Evolutionary conservation across 768 basidiomycete genomes (phyloP).

Genomic region (Cyclocybe aegerita): DNA sequence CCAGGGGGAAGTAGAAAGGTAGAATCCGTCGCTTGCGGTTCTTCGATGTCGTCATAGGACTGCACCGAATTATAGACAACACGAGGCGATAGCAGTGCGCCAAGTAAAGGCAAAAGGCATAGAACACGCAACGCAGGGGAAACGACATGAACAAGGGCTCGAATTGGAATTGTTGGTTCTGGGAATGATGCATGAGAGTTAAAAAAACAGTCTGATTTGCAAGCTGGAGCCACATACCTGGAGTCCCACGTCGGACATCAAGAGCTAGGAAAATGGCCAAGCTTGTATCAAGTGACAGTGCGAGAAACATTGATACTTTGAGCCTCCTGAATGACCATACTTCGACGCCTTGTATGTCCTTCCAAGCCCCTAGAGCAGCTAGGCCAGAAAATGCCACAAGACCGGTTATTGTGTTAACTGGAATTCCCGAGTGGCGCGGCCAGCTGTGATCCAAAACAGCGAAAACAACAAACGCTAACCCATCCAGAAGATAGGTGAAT

Average conservation of each 20-base stretch:
- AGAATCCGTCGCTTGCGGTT: slow-evolving; percentile 42
- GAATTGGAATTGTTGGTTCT: slow-evolving; percentile 28
- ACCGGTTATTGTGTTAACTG: slow-evolving; percentile 66
- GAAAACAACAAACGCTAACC: slow-evolving; percentile 65
- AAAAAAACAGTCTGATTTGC: slow-evolving; percentile 1
- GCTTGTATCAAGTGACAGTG: no score
- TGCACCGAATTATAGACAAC: slow-evolving; percentile 58
- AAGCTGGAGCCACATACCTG: no score
- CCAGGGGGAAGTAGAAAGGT: slow-evolving; percentile 58
- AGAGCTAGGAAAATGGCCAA: slow-evolving; percentile 47
- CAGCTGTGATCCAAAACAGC: slow-evolving; percentile 67
- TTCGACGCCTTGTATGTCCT: slow-evolving; percentile 68
- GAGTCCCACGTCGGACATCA: slow-evolving; percentile 38
- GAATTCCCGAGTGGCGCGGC: slow-evolving; percentile 62
- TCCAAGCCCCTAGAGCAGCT: slow-evolving; percentile 76
- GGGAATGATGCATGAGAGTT: slow-evolving; percentile 12
- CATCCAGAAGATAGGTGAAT: slow-evolving; percentile 78
- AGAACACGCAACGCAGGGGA: slow-evolving; percentile 69
- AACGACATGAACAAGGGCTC: slow-evolving; percentile 34
- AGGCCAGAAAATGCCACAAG: slow-evolving; percentile 70
- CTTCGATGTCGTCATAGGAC: slow-evolving; percentile 39
- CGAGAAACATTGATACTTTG: slow-evolving; percentile 42
- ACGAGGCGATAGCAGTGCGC: slow-evolving; percentile 61
- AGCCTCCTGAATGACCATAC: slow-evolving; percentile 66
- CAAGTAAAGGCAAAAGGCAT: slow-evolving; percentile 58